Base-by-base conservation (phyloP, 768 basidiomycete genomes). In the Leucocoprinus sp. region DNA sequence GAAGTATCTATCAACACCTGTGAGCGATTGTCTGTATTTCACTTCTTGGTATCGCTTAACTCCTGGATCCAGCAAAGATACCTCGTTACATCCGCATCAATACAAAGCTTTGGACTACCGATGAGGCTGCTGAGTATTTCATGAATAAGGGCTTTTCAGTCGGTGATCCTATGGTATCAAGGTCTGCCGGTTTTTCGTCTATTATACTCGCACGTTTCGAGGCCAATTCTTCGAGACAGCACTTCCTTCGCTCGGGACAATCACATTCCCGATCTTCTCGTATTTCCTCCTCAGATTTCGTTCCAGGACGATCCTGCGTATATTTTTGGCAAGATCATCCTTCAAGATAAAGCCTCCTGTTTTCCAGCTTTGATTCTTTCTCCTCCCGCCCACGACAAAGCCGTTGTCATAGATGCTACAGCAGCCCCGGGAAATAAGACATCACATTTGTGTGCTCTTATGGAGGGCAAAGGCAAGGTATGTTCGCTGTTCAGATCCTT, bases 391-490 rank as follows among this genome's bases (percentile, higher is more conserved):
- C 60, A 57, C 15, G 69, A 76, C 17, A 60, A 70, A 33, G 63
- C 66, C 43, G 68, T 74, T 37, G 87, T 92, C 23, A 85, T 97
- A 31, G 95, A 98, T 62, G 93, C 91, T 9, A 98, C 93, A 8
- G 86, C 93, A 31, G 96, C 96, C 1, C 96, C 96, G 0, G 96
- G 96, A 0, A 99, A 99, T 66, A 99, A 99, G 66, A 98, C 96
- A 1, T 86, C 92, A 6, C 91, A 95, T 62, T 64, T 98, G 18
- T 86, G 88, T 53, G 90, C 93, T 18, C 66, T 97, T 35, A 90
- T 97, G 86, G 59, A 68, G 14, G 84, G 83, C 53, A 74, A 76
- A 59, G 90, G 92, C 55, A 86, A 81, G 64, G 93, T 91, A 43
- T 50, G 69, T 22, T 36, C 26, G 12, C 9, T 42, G 12, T n/a